These are phyloP conservation scores for Scolecobasidium constrictum DNA, from an alignment of 2,329 filamentous ascomycete genomes.

Conservation along the genomic window DNA sequence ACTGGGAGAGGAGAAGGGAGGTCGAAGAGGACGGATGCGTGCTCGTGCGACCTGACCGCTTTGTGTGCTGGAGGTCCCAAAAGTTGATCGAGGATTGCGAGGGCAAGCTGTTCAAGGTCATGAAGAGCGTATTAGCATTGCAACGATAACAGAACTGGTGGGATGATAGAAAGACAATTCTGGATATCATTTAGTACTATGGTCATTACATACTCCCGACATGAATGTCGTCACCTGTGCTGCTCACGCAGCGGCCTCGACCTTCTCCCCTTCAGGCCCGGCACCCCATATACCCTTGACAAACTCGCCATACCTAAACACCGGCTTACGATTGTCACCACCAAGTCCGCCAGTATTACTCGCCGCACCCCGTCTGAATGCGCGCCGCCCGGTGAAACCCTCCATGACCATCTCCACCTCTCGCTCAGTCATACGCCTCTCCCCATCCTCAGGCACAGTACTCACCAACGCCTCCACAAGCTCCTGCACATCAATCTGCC, in stretches of 20 bases:
- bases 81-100: slow-evolving; percentile 14
- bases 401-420: slow-evolving; percentile 83
- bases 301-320: slow-evolving; percentile 92
- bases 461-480: slow-evolving; percentile 73
- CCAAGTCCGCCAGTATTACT: slow-evolving; percentile 14
- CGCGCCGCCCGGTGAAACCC: slow-evolving; percentile 74
- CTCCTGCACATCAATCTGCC: slow-evolving; percentile 77
- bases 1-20: slow-evolving; percentile 39
- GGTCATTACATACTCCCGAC: too few species aligned
- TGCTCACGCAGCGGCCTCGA: too few species aligned
- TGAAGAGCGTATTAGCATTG: slow-evolving; percentile 13
- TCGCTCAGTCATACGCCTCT: slow-evolving; percentile 49
- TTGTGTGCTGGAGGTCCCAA: slow-evolving; percentile 43
- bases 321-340: slow-evolving; percentile 43
- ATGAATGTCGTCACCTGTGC: too few species aligned
- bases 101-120: slow-evolving; percentile 15
- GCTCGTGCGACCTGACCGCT: slow-evolving; percentile 47
- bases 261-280: not conserved
- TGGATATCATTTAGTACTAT: too few species aligned
- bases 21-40: slow-evolving; percentile 48
- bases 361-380: slow-evolving; percentile 56
- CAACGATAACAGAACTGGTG: too few species aligned
- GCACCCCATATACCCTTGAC: slow-evolving; percentile 41
- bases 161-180: too few species aligned
- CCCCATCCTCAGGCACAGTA: slow-evolving; percentile 67